Base-by-base conservation (phyloP, 352 stramenopile species). In the Globisporangium uncinulatum region DNA sequence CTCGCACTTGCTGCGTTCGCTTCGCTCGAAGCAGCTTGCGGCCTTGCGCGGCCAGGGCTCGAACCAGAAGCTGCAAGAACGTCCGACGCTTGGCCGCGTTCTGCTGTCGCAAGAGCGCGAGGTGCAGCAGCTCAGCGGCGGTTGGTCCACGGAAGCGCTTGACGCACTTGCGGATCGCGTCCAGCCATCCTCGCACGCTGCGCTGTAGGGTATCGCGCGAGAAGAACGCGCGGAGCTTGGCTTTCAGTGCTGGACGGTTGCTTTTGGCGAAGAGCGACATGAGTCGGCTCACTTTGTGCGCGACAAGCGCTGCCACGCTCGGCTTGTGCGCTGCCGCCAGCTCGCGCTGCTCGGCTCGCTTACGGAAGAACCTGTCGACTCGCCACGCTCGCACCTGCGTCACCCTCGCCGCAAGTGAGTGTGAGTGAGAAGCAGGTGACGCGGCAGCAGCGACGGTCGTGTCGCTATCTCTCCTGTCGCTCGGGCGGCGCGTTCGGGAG, bases 21-120 rank as follows among this genome's bases (percentile, higher is more conserved):
- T 56, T 56, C n/a, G 24, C 19, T 17, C 48, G 24, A 13, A 62
- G 39, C 6, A 62, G 36, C 37, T 62, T 62, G 6, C 48, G 29
- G 2, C 48, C 56, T 32, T 62, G 56, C 17, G 44, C 37, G 29
- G 56, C 32, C 20, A 62, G 50, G 24, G 48, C 56, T 8, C 43
- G 48, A 20, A 52, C 45, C 4, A 62, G 17, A 51, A 24, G 48
- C 4, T 19, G 15, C 14, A 62, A 42, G 13, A 57, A 56, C 31
- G 32, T 20, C 39, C 56, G 56, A 0, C 19, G 31, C 29, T 31
- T 55, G 13, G 9, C 14, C 19, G 31, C 20, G 36, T 62, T 50
- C 29, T 57, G 29, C 11, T 56, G 24, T 1, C 41, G n/a, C 37
- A 56, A 39, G 4, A 62, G 56, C 37, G 49, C 48, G 39, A 14